Base-by-base conservation (phyloP, 306 rosid species). In the Cercis canadensis region DNA sequence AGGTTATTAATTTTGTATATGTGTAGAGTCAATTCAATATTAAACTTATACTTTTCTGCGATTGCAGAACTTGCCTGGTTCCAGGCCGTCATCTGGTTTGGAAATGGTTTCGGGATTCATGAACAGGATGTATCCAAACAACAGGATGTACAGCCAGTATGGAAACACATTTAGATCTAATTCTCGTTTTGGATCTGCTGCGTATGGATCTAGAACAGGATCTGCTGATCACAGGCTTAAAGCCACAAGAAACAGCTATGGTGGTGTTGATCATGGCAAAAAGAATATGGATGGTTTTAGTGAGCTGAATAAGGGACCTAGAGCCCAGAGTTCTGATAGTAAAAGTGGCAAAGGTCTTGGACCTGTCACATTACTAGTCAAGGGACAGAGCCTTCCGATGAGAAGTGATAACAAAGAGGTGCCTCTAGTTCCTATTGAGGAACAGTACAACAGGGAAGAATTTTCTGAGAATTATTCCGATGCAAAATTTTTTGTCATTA, bases 301-400 rank as follows among this genome's bases (percentile, higher is more conserved):
- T 46, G 89, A 84, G 82, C 65, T 84, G 41, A 81, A 65, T 43
- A 84, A 75, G 80, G 89, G 89, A 72, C 89, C 89, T 4, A 72
- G 89, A 75, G 77, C 84, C 65, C 78, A 73, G 69, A 55, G 51
- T 75, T 62, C 65, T 33, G 82, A 75, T n/a, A 47, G 36, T 47
- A 71, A 15, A 65, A 71, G 45, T 4, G 13, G 6, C 5, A 69
- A 76, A 47, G 68, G 78, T 80, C 39, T 16, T 59, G 80, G 62
- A 46, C 58, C 75, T 46, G 82, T 76, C 56, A 80, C 78, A 29
- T 73, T 73, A 62, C 58, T 70, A 15, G 75, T 65, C 52, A 73
- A 83, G 66, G 87, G 80, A 59, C 85, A 80, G 75, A 59, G 77
- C 50, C 73, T 80, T 54, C 66, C 83, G 2, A 47, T 58, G 61